Percentiles rank a stretch among this genome's conserved stretches.
phyloP scores from a whole-genome alignment of 345 rosid species.

The Lepidium aucheri region DNA sequence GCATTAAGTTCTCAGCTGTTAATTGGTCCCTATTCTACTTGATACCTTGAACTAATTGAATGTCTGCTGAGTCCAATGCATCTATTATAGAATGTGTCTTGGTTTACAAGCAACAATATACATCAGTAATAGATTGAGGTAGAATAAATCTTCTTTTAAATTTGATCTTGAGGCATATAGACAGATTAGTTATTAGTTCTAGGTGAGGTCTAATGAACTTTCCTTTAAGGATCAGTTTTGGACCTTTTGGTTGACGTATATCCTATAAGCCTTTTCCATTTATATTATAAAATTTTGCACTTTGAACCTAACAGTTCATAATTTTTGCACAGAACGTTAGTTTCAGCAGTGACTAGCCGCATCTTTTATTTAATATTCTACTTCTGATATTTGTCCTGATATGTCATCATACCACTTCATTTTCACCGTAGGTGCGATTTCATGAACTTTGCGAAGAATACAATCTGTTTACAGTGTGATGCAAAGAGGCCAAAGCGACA shows the following conservation, averaged over 20 bases:
- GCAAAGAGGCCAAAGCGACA: slow-evolving; percentile 96
- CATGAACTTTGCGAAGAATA: slow-evolving; percentile 96
- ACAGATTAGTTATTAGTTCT: neutral
- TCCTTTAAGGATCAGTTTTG: neutral
- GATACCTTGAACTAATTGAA: neutral
- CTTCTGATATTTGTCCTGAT: slow-evolving; percentile 2
- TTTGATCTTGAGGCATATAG: neutral
- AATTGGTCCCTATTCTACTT: neutral
- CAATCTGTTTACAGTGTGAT: slow-evolving; percentile 90
- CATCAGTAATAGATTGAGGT: neutral
- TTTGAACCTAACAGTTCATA: neutral
- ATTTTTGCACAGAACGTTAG: neutral
- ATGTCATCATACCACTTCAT: neutral
- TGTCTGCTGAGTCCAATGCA: neutral
- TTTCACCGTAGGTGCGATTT: slow-evolving; percentile 68
- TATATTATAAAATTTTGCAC: neutral
- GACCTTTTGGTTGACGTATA: neutral
- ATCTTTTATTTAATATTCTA: neutral
- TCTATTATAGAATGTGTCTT: neutral
- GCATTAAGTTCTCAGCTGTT: neutral
- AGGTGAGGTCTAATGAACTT: neutral
- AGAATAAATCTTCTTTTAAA: neutral
- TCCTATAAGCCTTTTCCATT: neutral
- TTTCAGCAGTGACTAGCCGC: neutral
- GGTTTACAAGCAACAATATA: neutral